Percentiles rank a stretch among this genome's conserved stretches.
Conservation (phyloP, 257 asterid species). For the Nicotiana attenuata region DNA sequence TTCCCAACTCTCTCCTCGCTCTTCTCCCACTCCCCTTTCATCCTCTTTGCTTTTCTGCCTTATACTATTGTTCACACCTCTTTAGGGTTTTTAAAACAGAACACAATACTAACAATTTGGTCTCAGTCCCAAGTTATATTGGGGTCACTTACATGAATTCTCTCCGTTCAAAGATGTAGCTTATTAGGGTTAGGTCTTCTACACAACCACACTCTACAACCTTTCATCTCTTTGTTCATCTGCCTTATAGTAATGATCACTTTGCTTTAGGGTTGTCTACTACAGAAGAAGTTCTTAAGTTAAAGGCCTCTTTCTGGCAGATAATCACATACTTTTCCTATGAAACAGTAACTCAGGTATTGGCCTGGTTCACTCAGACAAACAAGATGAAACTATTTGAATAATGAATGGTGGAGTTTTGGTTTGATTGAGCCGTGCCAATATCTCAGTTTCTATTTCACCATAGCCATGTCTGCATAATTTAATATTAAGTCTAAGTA, state of each 20-base stretch:
- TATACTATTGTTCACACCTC: background rate
- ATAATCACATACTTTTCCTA: background rate
- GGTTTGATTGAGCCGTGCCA: constrained; percentile 58
- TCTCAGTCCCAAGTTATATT: background rate
- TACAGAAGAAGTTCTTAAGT: background rate
- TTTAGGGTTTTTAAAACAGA: background rate
- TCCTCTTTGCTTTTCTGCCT: background rate
- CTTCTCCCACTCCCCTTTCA: background rate
- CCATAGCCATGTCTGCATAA: background rate
- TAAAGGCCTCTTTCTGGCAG: too few relatives aligned
- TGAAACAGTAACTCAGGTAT: constrained; percentile 36
- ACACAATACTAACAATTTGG: too few relatives aligned
- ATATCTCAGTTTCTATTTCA: constrained; percentile 29
- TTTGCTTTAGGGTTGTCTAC: background rate
- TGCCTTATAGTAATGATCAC: background rate
- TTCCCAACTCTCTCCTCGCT: constrained; percentile 14
- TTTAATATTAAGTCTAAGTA: background rate
- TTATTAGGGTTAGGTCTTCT: background rate
- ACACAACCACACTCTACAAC: background rate
- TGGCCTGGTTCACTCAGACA: constrained; percentile 53
- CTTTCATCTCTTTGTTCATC: background rate
- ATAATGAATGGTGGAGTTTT: background rate
- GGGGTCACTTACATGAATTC: background rate
- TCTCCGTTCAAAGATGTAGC: background rate
- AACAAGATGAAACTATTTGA: background rate